A percentile compares a stretch with the other conserved stretches of the same genome.
Evolutionary conservation across 768 basidiomycete genomes (phyloP).

Genomic region (Candolleomyces aberdarensis): DNA sequence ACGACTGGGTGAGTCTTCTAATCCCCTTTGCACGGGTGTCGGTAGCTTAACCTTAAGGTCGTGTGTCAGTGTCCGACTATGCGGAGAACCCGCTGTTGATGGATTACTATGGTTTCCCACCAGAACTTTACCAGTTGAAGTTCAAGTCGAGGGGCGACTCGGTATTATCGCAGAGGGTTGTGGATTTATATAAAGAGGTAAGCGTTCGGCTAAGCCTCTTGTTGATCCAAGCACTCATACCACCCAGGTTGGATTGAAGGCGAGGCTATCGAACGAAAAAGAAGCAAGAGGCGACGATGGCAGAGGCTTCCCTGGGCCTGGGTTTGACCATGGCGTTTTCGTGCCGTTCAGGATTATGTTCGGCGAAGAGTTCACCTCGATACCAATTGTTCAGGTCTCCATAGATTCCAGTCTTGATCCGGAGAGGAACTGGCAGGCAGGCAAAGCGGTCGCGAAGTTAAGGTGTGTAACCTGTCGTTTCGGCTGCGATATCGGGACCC

Average conservation of each 20-base stretch:
- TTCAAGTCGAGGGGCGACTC: conserved; percentile 68
- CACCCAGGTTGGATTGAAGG: conserved; percentile 47
- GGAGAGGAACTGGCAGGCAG: conserved; percentile 61
- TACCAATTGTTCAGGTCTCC: conserved; percentile 72
- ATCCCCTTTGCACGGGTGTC: background rate
- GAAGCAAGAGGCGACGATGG: conserved; percentile 68
- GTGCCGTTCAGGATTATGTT: conserved; percentile 81
- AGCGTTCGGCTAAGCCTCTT: background rate
- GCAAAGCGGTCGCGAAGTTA: conserved; percentile 56
- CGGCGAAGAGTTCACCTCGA: conserved; percentile 52
- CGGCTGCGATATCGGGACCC: background rate
- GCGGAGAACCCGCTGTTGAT: conserved; percentile 68
- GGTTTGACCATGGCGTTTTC: conserved; percentile 79
- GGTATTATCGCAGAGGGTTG: conserved; percentile 53
- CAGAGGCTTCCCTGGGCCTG: conserved; percentile 59
- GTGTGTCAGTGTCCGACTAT: conserved; percentile 64
- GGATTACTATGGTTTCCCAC: conserved; percentile 72
- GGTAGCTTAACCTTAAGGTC: background rate
- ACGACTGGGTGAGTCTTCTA: conserved; percentile 46
- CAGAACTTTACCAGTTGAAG: conserved; percentile 55
- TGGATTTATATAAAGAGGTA: conserved; percentile 57
- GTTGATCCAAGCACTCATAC: background rate
- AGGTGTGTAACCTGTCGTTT: conserved; percentile 34
- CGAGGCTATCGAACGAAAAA: conserved; percentile 42
- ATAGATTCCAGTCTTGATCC: conserved; percentile 61